Evolutionary conservation across 2,329 filamentous ascomycete genomes (phyloP), one percentile per base, ranked within the genome.

Genomic region (Pseudofabraea citricarpa): DNA sequence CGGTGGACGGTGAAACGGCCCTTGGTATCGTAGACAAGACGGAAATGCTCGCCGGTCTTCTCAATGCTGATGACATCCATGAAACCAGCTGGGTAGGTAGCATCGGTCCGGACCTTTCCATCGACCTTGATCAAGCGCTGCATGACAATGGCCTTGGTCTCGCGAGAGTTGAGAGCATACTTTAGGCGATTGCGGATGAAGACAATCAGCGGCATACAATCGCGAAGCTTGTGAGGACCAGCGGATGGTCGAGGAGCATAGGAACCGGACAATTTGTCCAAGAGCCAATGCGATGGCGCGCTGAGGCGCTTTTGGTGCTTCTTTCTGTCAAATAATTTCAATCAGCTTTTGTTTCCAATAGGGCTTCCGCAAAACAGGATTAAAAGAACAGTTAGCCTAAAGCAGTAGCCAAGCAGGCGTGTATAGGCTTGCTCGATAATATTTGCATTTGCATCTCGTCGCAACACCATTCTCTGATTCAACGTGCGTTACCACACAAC

Each of bases 31-130:
- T 97, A 98, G 82, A 98, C 79, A 62, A 98, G 89, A 63, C 93
- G 91, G 89, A 98, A 98, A 87, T 95, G 87, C 85, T 98, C 93
- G 84, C 90, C 90, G 50, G 93, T 98, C 89, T 98, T 98, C 76
- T 98, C 93, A 70, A 98, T 94, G 66, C 80, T 79, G 79, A 98
- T 96, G 69, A 98, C 93, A 71, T 98, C 93, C 93, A 97, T 97
- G 84, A 94, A 96, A 65, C 93, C 93, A 59, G 93, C 79, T 63
- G 93, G 93, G 85, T 87, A 98, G 76, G 90, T 98, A 65, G 81
- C 77, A 76, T 98, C 93, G 73, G 93, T 98, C 78, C 93, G 91
- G 76, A 98, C 90, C 82, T 98, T 98, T 81, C 85, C 86, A 71
- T 98, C 93, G 68, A 98, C 93, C 86, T 97, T 96, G 87, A 98